These are phyloP conservation scores for Fraxinus sp. DNA, from an alignment of 305 asterid species.

Conservation along the genomic window DNA sequence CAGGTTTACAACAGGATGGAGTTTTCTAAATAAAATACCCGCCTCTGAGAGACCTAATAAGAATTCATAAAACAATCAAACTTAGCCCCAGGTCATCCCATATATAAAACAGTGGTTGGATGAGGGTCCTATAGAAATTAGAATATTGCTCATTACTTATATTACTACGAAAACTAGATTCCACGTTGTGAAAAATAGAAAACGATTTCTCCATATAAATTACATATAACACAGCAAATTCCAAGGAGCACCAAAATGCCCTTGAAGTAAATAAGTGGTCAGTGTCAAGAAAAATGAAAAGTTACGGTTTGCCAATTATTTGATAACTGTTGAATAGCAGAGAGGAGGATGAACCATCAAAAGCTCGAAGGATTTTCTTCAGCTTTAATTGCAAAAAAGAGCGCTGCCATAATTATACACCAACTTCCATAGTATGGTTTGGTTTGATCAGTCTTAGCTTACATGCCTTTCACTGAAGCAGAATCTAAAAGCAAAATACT, in stretches of 20 bases:
- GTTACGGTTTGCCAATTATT: too few relatives aligned
- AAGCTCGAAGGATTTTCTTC: conserved; percentile 12
- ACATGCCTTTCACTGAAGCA: conserved; percentile 9
- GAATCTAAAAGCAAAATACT: neutral
- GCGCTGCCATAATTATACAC: neutral
- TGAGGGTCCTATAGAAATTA: neutral
- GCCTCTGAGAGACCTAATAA: too few relatives aligned
- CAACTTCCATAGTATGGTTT: conserved; percentile 9
- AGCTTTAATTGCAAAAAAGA: neutral
- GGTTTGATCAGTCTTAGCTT: conserved; percentile 4
- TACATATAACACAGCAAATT: neutral
- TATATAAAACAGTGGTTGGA: too few relatives aligned
- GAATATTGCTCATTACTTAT: neutral
- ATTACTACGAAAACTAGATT: conserved; percentile 2
- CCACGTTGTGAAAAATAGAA: neutral
- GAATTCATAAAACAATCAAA: too few relatives aligned
- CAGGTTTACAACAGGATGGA: neutral
- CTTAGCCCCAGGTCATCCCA: too few relatives aligned
- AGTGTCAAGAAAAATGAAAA: too few relatives aligned
- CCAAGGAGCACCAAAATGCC: neutral
- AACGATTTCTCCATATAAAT: too few relatives aligned
- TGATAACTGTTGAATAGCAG: too few relatives aligned
- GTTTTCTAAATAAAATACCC: neutral
- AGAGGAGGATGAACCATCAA: neutral
- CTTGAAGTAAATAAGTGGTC: too few relatives aligned